A percentile compares a stretch with the other conserved stretches of the same genome.
These are phyloP conservation scores for Raddia guianensis DNA, from an alignment of 176 grass and related monocot genomes.

Conservation along the genomic window DNA sequence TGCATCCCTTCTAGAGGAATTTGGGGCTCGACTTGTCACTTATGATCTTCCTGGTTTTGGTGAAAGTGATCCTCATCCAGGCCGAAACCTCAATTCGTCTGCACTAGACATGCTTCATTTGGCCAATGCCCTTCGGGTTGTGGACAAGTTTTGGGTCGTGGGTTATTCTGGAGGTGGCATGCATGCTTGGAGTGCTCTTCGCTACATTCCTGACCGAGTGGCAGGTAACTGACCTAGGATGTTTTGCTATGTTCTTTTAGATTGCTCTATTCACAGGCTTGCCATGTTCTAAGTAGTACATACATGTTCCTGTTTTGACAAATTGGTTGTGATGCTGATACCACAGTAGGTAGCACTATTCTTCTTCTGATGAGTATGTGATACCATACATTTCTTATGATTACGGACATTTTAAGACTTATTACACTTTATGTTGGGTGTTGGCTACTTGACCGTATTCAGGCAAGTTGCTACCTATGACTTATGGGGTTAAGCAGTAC, in stretches of 20 bases:
- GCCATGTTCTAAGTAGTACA: background rate
- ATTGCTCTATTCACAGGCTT: background rate
- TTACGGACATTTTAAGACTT: constrained; percentile 3
- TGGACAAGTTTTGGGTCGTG: constrained; percentile 86
- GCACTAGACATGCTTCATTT: constrained; percentile 94
- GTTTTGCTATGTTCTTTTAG: constrained; percentile 7
- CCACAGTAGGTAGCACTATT: background rate
- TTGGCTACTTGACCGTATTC: background rate
- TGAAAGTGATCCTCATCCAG: constrained; percentile 92
- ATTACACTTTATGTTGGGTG: background rate
- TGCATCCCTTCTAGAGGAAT: constrained; percentile 75
- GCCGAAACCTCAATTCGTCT: constrained; percentile 87
- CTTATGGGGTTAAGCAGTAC: background rate
- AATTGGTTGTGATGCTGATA: background rate
- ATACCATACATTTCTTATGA: constrained; percentile 14
- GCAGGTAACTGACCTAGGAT: constrained; percentile 55
- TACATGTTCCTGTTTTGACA: constrained; percentile 9
- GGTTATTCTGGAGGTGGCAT: constrained; percentile 87
- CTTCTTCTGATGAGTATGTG: background rate
- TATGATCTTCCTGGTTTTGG: constrained; percentile 99
- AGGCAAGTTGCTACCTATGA: background rate
- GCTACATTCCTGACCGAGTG: constrained; percentile 85
- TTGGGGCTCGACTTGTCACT: constrained; percentile 80
- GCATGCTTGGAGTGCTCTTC: constrained; percentile 95
- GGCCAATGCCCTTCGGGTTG: constrained; percentile 63